Evolutionary conservation across 176 grass and related monocot genomes (phyloP).

Genomic region (Triticum monococcum): DNA sequence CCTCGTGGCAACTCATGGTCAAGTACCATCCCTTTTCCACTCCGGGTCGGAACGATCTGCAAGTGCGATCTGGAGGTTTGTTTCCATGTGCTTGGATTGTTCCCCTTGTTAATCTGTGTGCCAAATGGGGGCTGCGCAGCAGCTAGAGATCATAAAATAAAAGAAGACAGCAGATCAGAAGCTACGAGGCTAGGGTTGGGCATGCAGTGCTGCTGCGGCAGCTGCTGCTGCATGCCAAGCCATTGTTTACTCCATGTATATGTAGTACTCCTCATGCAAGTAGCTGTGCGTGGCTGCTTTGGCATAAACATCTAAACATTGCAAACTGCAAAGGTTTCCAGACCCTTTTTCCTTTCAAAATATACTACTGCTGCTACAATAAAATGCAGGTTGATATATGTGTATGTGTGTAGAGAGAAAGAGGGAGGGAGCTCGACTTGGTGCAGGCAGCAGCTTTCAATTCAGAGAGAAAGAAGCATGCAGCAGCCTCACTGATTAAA

Average conservation of each 20-base stretch:
- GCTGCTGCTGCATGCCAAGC: neutral
- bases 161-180: conserved; percentile 41
- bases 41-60: neutral
- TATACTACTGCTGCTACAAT: neutral
- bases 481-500: conserved; percentile 55
- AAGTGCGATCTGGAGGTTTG: conserved; percentile 42
- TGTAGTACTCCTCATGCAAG: neutral
- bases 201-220: conserved; percentile 25
- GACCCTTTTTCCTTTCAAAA: conserved; percentile 5
- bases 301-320: conserved; percentile 57
- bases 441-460: conserved; percentile 19
- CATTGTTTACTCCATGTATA: conserved; percentile 28
- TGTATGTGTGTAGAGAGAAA: neutral
- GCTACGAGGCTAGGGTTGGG: conserved; percentile 46
- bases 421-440: conserved; percentile 13
- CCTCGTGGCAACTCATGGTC: neutral
- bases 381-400: neutral
- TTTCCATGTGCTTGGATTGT: conserved; percentile 48
- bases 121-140: conserved; percentile 49
- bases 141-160: conserved; percentile 42
- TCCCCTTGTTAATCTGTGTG: conserved; percentile 59
- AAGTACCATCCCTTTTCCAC: neutral
- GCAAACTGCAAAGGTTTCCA: conserved; percentile 34
- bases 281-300: conserved; percentile 36
- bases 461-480: neutral